Evolutionary conservation across 2,329 filamentous ascomycete species (phyloP), one percentile per base, ranked within the genome.

Genomic region (Karstenula rhodostoma): DNA sequence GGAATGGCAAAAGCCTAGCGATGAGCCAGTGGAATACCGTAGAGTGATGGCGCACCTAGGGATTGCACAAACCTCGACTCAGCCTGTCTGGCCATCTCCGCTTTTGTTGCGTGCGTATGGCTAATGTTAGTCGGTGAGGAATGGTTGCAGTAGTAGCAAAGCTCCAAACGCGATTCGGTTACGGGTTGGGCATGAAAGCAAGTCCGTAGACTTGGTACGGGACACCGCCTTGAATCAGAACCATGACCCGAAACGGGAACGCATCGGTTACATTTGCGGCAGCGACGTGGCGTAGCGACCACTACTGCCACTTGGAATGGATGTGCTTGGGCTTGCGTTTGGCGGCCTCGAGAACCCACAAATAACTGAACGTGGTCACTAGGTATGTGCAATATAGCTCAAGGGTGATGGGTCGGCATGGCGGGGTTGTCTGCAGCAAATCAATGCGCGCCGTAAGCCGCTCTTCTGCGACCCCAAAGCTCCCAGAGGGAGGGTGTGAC

Each of bases 301-400:
- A 25, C 47, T 19, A n/a, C 17, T 33, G 12, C 47, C n/a, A 22
- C 23, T 22, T 33, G 17, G n/a, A 25, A 25, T 13, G 3, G n/a
- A 33, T n/a, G 32, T 46, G 37, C 33, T 23, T 51, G 51, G 17
- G 50, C 55, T 49, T 61, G 43, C 29, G 43, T 50, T 61, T 46
- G 37, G 23, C 10, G 19, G 2, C 42, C 29, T 44, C 57, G 53
- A 22, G 23, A 44, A 22, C 19, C 42, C 29, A 48, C n/a, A n/a
- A n/a, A 19, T 13, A 32, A 22, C 1, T 19, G 2, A 48, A 32
- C 22, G 33, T 6, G 48, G 48, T 23, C 22, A 19, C 37, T 19
- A 25, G 40, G n/a, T 51, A 25, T 51, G n/a, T 51, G 48, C 40
- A 19, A 23, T 51, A 42, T 52, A 42, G 50, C 22, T n/a, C 44